These are phyloP conservation scores for Colletotrichum gigasporum DNA, from an alignment of 2,329 filamentous ascomycete species.

Conservation along the genomic window DNA sequence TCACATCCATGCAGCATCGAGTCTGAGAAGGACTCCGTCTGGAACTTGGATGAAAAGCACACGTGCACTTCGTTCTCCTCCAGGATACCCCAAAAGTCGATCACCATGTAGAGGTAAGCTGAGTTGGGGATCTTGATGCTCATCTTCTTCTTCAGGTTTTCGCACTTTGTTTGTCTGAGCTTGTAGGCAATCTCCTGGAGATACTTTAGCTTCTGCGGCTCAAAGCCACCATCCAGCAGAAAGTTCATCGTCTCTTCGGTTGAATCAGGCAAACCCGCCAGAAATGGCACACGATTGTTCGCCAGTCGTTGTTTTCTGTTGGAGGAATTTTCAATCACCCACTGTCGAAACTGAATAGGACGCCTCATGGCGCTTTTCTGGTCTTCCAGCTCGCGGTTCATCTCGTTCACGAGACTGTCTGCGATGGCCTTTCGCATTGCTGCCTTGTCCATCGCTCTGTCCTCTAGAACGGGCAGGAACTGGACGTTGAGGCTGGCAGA, in stretches of 20 bases:
- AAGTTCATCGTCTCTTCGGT: conserved; percentile 62
- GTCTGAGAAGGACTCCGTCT: conserved; percentile 61
- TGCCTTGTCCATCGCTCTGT: conserved; percentile 58
- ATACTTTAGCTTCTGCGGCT: conserved; percentile 55
- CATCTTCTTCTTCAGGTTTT: conserved; percentile 62
- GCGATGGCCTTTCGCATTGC: conserved; percentile 59
- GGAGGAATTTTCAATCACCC: conserved; percentile 55
- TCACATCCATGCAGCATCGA: conserved; percentile 65
- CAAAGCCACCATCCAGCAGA: conserved; percentile 70
- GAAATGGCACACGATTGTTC: conserved; percentile 50
- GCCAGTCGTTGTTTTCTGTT: conserved; percentile 48
- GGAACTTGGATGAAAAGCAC: conserved; percentile 73
- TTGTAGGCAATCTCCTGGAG: conserved; percentile 58
- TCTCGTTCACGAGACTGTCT: conserved; percentile 56
- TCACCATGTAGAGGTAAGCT: conserved; percentile 71
- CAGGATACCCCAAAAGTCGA: conserved; percentile 71
- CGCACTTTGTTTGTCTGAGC: conserved; percentile 62
- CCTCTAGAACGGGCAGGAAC: conserved; percentile 73
- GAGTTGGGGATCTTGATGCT: conserved; percentile 70
- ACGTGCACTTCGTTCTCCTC: conserved; percentile 74
- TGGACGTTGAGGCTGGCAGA: conserved; percentile 71
- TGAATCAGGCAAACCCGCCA: conserved; percentile 59
- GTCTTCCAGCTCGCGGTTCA: conserved; percentile 61
- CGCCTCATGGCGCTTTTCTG: conserved; percentile 61
- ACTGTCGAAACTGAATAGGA: conserved; percentile 61